These are phyloP conservation scores for Neurospora sp. DNA, from an alignment of 2,329 filamentous ascomycete species.

Conservation along the genomic window DNA sequence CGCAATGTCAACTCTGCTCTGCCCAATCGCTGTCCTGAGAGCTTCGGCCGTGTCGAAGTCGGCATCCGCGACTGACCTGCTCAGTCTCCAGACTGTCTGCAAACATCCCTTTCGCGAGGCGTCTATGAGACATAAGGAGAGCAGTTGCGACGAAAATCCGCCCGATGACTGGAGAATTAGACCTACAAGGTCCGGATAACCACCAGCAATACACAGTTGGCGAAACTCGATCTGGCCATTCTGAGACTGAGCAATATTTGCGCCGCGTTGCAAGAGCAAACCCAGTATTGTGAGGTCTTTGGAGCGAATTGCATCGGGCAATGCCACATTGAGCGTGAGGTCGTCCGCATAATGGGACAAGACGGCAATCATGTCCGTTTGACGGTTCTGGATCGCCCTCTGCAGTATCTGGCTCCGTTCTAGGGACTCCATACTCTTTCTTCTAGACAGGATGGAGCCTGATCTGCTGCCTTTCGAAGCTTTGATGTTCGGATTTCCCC, in stretches of 20 bases:
- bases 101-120: conserved; percentile 40
- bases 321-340: conserved; percentile 37
- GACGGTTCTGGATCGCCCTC: conserved; percentile 39
- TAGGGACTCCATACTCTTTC: conserved; percentile 39
- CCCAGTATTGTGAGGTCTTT: conserved; percentile 34
- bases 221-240: conserved; percentile 46
- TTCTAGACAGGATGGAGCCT: conserved; percentile 35
- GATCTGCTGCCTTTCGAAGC: conserved; percentile 34
- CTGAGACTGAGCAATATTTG: conserved; percentile 34
- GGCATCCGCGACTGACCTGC: conserved; percentile 42
- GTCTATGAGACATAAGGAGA: conserved; percentile 43
- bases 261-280: conserved; percentile 41
- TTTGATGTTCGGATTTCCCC: conserved; percentile 39
- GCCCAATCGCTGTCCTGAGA: conserved; percentile 37
- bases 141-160: conserved; percentile 30
- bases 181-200: conserved; percentile 35
- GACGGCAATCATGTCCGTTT: conserved; percentile 44
- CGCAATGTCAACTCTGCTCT: conserved; percentile 42
- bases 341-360: conserved; percentile 44
- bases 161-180: conserved; percentile 41
- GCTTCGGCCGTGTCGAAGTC: conserved; percentile 42
- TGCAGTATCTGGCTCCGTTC: conserved; percentile 42
- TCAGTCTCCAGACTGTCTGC: conserved; percentile 40
- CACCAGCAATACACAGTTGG: conserved; percentile 36
- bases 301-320: conserved; percentile 38